Evolutionary conservation across 768 basidiomycete genomes (phyloP), one percentile per base, ranked within the genome.

Genomic region (Tricholoma terreum): DNA sequence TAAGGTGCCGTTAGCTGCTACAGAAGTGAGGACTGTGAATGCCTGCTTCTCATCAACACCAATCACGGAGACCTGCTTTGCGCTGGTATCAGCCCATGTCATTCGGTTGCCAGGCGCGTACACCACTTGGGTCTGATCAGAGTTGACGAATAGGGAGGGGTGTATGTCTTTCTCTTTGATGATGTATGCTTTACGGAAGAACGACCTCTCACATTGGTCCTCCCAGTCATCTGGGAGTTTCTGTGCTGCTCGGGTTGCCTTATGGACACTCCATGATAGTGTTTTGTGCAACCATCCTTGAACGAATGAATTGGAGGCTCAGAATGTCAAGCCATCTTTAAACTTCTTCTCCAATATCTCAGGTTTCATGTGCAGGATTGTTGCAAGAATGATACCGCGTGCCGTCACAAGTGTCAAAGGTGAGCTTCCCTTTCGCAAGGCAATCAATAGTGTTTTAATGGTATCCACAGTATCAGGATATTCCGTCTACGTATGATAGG

Each of bases 121-220:
- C 0, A 72, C 52, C 1, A 71, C 54, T 38, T 73, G 65, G 1
- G 71, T 74, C 55, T 77, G 75, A 51, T 77, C 71, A 0, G 66
- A 66, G 49, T 75, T 76, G 50, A 74, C 65, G 12, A 56, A 65
- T 21, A 75, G 59, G 66, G 24, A 0, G 68, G n/a, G n/a, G n/a
- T n/a, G 67, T 14, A 77, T 71, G 30, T 67, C 63, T 1, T 70
- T 38, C 14, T 76, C 65, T 22, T 69, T 67, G 34, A 76, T 70
- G 0, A 48, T 22, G 24, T 65, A 60, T 11, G 63, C 71, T 10
- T 59, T 60, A 3, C 68, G 62, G 8, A 74, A 24, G 54, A 67
- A 57, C 10, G 71, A 58, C 4, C 61, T 52, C 19, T 67, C 58
- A 38, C 66, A 68, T 27, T 65, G 60, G 2, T 73, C 68, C 33